Evolutionary conservation across 2,329 filamentous ascomycete species (phyloP), one percentile per base, ranked within the genome.

Genomic region (Diaporthe citri): DNA sequence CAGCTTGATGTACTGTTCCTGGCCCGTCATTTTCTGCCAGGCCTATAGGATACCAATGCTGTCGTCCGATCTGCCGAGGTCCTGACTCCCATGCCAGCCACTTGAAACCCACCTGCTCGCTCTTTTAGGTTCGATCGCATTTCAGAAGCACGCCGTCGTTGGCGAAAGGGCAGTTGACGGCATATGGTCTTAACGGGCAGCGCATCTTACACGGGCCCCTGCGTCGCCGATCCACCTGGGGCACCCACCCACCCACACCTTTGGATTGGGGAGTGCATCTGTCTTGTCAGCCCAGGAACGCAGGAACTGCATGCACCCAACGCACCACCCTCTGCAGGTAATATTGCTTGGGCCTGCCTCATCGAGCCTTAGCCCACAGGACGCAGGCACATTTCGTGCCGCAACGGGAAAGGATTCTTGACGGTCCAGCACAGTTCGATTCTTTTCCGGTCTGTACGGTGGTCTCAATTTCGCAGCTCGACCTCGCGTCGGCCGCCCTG

Each of bases 361-460:
- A 74, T 70, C 55, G 73, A 71, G 64, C 64, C 34, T 72, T 74
- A 34, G 72, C 66, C 66, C 64, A 46, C 48, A 41, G 64, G 64
- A 69, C 64, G 48, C 64, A 41, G 48, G 64, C 64, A 69, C 64
- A 28, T 69, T 69, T 31, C 48, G 64, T 69, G 64, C 48, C 64
- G 34, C 64, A 69, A 69, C 34, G 15, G 64, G 64, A 41, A 69
- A 69, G 64, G 64, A 69, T 55, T 41, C 64, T 52, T 55, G 64
- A 55, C 64, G 46, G 48, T 69, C 48, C 64, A 55, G 48, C 64
- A 69, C 48, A 52, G 31, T 39, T 52, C 15, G 57, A 52, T 39
- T 52, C 55, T 39, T 52, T 43, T 43, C 43, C 70, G 13, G 46
- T 22, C 25, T 55, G 7, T 25, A 51, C 48, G 34, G 31, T 31